phyloP scores from a whole-genome alignment of 2,329 filamentous ascomycete genomes.

The Talaromyces atroroseus region DNA sequence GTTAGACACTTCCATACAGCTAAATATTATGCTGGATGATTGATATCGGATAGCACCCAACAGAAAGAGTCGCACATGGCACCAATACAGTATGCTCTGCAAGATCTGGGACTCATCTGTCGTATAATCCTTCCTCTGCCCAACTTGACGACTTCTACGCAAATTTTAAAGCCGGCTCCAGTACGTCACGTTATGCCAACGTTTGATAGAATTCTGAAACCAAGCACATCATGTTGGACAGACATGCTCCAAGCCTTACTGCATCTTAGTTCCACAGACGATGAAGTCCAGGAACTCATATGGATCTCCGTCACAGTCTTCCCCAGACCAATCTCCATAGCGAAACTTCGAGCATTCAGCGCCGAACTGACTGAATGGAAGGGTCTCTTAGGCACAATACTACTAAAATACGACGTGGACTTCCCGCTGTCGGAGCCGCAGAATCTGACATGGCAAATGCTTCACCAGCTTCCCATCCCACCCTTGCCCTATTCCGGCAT shows the following conservation, averaged over 20 bases:
- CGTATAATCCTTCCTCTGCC: slow-evolving; percentile 15
- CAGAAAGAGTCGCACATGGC: background rate
- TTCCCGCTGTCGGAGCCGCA: background rate
- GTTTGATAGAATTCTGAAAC: background rate
- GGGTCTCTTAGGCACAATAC: background rate
- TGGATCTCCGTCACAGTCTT: background rate
- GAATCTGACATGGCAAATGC: background rate
- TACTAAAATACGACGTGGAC: background rate
- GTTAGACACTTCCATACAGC: background rate
- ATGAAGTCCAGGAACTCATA: background rate
- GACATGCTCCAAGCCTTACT: background rate
- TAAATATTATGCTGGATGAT: background rate
- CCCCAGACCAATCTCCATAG: background rate
- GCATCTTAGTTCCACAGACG: background rate
- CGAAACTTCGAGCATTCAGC: background rate
- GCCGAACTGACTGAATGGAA: background rate
- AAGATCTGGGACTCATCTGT: slow-evolving; percentile 15
- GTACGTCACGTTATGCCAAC: background rate
- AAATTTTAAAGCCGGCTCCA: background rate
- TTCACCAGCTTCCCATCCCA: background rate
- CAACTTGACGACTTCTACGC: slow-evolving; percentile 2
- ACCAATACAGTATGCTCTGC: background rate
- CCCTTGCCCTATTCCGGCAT: background rate
- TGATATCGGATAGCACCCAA: background rate
- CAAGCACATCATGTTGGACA: background rate